phyloP scores from a whole-genome alignment of 139 green algal species.

The Coccomyxa sp. region DNA sequence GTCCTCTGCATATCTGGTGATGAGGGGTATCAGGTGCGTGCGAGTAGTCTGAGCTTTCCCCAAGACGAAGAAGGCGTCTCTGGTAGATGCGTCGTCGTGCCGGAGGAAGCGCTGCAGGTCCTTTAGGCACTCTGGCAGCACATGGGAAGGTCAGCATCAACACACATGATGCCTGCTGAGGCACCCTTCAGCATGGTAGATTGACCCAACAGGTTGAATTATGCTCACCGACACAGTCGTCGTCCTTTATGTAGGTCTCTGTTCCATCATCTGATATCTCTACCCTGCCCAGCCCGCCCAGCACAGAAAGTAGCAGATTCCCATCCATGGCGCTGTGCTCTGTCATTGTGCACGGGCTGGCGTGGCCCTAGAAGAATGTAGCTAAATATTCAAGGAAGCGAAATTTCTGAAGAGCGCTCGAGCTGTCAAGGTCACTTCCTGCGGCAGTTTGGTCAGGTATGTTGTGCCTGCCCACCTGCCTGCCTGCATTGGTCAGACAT shows the following conservation, averaged over 20 bases:
- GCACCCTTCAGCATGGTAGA: background rate
- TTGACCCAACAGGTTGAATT: background rate
- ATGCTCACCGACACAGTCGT: conserved; percentile 70
- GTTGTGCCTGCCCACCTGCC: too few relatives aligned
- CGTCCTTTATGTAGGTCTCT: conserved; percentile 56
- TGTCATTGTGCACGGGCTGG: too few relatives aligned
- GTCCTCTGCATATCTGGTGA: conserved; percentile 72
- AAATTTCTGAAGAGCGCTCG: too few relatives aligned
- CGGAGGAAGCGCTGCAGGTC: conserved; percentile 89
- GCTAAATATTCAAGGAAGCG: too few relatives aligned
- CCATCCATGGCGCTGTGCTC: too few relatives aligned
- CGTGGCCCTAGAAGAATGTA: too few relatives aligned
- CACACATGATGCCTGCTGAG: background rate
- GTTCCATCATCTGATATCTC: conserved; percentile 24
- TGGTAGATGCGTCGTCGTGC: conserved; percentile 66
- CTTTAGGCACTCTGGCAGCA: conserved; percentile 79
- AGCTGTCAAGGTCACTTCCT: too few relatives aligned
- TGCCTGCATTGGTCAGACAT: too few relatives aligned
- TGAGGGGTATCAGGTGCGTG: conserved; percentile 78
- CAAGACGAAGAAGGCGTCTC: conserved; percentile 78
- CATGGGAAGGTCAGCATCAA: background rate
- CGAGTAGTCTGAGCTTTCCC: conserved; percentile 55
- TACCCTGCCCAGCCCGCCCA: conserved; percentile 58
- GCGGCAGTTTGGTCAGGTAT: too few relatives aligned
- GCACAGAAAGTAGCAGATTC: conserved; percentile 76